Evolutionary conservation across 306 rosid species (phyloP), one percentile per base, ranked within the genome.

Genomic region (Biancaea sappan): DNA sequence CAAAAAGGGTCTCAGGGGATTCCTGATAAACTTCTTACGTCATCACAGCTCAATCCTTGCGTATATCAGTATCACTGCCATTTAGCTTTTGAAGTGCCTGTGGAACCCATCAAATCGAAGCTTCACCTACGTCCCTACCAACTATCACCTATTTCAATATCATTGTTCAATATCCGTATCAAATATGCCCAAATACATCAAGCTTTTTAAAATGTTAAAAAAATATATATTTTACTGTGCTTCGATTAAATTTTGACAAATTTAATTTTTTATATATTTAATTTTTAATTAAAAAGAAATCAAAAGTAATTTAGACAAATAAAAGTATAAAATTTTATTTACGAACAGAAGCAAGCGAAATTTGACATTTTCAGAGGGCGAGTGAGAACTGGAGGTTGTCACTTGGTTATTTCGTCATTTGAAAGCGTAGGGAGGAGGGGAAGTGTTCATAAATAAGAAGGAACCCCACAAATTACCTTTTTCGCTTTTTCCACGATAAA

Each of bases 321-420:
- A n/a, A n/a, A n/a, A n/a, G n/a, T n/a, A n/a, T n/a, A n/a, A n/a
- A n/a, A n/a, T n/a, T n/a, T n/a, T n/a, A n/a, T n/a, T n/a, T n/a
- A n/a, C n/a, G n/a, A n/a, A n/a, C n/a, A n/a, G n/a, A n/a, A n/a
- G n/a, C n/a, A n/a, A n/a, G n/a, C n/a, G n/a, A n/a, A n/a, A n/a
- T n/a, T 73, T 77, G 79, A 48, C 69, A 12, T 59, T 32, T 69
- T 69, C 71, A 6, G 15, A 8, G 8, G 6, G 38, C 16, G 9
- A 21, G 3, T 50, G 47, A 16, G 22, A 4, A 16, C 3, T 16
- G 59, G 44, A 51, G 34, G 13, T 35, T 0, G 41, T 16, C 56
- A 35, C n/a, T 56, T 63, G 26, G 54, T 29, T 19, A 41, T 44
- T n/a, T 31, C 24, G 37, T 19, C 38, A 56, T 50, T 19, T 32